Percentiles rank a stretch among this genome's conserved stretches.
phyloP scores from a whole-genome alignment of 2,329 filamentous ascomycete genomes.

The Diaporthe sp. region DNA sequence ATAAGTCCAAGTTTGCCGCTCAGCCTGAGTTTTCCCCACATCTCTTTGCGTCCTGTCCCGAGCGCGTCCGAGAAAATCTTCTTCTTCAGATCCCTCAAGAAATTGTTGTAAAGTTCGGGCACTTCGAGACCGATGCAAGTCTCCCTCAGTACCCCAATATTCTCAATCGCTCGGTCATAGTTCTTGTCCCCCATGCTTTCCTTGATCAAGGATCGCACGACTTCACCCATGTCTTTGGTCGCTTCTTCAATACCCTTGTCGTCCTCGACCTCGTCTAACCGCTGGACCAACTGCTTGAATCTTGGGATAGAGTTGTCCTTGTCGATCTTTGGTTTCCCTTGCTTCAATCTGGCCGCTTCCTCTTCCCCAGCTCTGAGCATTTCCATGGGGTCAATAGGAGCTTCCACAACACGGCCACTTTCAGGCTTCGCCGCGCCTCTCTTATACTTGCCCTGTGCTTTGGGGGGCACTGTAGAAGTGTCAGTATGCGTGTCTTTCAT shows the following conservation, averaged over 20 bases:
- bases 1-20: conserved; percentile 79
- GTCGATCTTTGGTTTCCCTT: conserved; percentile 56
- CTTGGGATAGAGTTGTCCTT: conserved; percentile 87
- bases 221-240: conserved; percentile 79
- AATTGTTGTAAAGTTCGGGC: conserved; percentile 81
- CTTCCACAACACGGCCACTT: conserved; percentile 4
- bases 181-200: conserved; percentile 82
- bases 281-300: conserved; percentile 82
- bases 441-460: conserved; percentile 79
- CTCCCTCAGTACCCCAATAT: conserved; percentile 82
- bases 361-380: conserved; percentile 41
- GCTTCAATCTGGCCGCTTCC: conserved; percentile 44
- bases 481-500: conserved; percentile 2
- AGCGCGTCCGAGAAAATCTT: conserved; percentile 78
- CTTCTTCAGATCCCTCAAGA: conserved; percentile 79
- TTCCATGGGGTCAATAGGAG: neutral
- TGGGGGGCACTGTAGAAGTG: conserved; percentile 75
- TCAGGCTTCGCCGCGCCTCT: conserved; percentile 56
- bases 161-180: conserved; percentile 83
- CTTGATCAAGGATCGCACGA: conserved; percentile 78
- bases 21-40: conserved; percentile 82
- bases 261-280: conserved; percentile 61
- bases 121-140: conserved; percentile 83
- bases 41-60: conserved; percentile 82
- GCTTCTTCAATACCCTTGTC: conserved; percentile 76